Base-by-base conservation (phyloP, 257 asterid species). In the Mentha longifolia region DNA sequence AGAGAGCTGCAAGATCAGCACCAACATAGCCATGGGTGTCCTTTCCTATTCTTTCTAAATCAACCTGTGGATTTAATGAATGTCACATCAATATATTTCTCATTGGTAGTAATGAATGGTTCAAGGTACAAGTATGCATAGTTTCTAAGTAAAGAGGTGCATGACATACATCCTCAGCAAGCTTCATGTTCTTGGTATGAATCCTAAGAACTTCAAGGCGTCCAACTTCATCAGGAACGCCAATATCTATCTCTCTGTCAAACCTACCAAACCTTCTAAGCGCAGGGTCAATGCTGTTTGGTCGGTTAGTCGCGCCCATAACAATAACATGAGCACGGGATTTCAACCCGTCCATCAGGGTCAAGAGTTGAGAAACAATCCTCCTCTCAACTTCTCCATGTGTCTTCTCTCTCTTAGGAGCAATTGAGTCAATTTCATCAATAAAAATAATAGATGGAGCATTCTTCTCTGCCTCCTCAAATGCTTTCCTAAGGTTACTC, bases 1-100 rank as follows among this genome's bases (percentile, higher is more conserved):
- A 86, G 33, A 86, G 91, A 74, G 91, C 91, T 41, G 88, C 91
- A 50, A 86, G 84, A 77, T 86, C 91, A 60, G 91, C 91, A 75
- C 91, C 88, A 75, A 86, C 91, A 74, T 81, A 86, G 43, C 88
- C 91, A 68, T 83, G 91, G 39, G 91, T 83, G 61, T 86, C 87
- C 69, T 86, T 86, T 4, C 82, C 52, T 19, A 86, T 82, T 71
- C 81, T 79, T 81, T 86, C 91, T 31, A 86, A 76, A 65, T 86
- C 85, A 73, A 85, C 91, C 91, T 85, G 86, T 45, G 35, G 61
- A 12, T 15, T 31, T 50, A 47, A 11, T 14, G 33, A 35, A 51
- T 62, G 61, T 7, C 42, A 33, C 46, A 35, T 72, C 28, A 71
- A 28, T 42, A 2, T 8, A 42, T 42, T 42, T 42, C 13, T 10